Conservation (phyloP, 2,329 filamentous ascomycete species). For the Aureobasidium zeae region DNA sequence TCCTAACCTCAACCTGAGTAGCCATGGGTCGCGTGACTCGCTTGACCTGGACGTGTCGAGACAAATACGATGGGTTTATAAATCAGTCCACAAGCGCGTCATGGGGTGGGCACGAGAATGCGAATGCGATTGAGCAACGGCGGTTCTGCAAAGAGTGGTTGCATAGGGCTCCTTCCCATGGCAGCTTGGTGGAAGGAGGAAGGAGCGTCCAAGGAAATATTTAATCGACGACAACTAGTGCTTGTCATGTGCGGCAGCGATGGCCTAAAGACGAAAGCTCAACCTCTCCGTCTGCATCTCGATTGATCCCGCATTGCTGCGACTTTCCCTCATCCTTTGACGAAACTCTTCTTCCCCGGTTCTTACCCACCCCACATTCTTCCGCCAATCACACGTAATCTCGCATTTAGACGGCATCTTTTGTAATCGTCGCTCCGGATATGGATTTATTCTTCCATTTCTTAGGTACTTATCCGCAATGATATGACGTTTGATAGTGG, state of each 20-base stretch:
- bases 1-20: conserved; percentile 17
- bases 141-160: neutral
- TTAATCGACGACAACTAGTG: neutral
- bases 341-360: conserved; percentile 4
- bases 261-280: conserved; percentile 3
- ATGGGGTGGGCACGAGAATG: neutral
- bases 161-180: neutral
- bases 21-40: conserved; percentile 14
- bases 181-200: conserved; percentile 2
- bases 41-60: no score
- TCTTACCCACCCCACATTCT: conserved; percentile 7
- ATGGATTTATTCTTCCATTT: no score
- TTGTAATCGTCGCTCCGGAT: no score
- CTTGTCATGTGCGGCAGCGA: conserved; percentile 4
- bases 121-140: neutral
- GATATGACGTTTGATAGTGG: no score
- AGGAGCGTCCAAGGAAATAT: conserved; percentile 2
- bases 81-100: neutral
- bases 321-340: neutral
- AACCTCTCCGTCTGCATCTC: neutral
- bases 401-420: conserved; percentile 7
- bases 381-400: conserved; percentile 13
- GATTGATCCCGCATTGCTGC: conserved; percentile 13
- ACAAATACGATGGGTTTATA: neutral
- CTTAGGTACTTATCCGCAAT: no score